Evolutionary conservation across 2,329 filamentous ascomycete species (phyloP).

Genomic region (Aspergillus sp.): DNA sequence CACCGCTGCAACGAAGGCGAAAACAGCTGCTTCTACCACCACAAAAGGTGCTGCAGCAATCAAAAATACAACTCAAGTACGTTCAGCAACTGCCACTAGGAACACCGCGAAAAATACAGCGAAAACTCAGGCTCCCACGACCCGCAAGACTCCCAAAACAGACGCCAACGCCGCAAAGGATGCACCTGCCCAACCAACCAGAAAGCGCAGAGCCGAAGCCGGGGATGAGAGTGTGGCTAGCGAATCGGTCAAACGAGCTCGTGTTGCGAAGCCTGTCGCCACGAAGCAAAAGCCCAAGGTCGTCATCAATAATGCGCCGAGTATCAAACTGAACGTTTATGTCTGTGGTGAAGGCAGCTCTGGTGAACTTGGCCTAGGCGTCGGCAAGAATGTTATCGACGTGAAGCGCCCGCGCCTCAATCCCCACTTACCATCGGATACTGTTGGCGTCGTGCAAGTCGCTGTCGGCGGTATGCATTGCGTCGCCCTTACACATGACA

Average conservation of each 20-base stretch:
- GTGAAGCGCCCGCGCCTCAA: slow-evolving; percentile 75
- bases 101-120: slow-evolving; percentile 18
- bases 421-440: slow-evolving; percentile 55
- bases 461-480: slow-evolving; percentile 82
- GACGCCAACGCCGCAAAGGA: slow-evolving; percentile 21
- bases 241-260: slow-evolving; percentile 32
- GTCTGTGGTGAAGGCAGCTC: slow-evolving; percentile 77
- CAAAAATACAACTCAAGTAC: slow-evolving; percentile 23
- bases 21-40: slow-evolving; percentile 13
- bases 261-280: slow-evolving; percentile 28
- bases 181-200: slow-evolving; percentile 19
- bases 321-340: slow-evolving; percentile 64
- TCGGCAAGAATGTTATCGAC: slow-evolving; percentile 65
- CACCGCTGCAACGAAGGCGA: slow-evolving; percentile 16
- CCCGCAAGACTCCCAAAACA: slow-evolving; percentile 26
- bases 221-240: slow-evolving; percentile 26
- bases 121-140: slow-evolving; percentile 18
- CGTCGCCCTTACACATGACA: slow-evolving; percentile 73
- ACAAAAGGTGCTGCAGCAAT: slow-evolving; percentile 22
- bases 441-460: slow-evolving; percentile 69
- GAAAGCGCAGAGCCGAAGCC: slow-evolving; percentile 37
- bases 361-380: slow-evolving; percentile 79
- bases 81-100: slow-evolving; percentile 19
- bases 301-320: slow-evolving; percentile 64
- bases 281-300: slow-evolving; percentile 34